Base-by-base conservation (phyloP, 495 filamentous ascomycete genomes). In the Antarctomyces pellizariae region DNA sequence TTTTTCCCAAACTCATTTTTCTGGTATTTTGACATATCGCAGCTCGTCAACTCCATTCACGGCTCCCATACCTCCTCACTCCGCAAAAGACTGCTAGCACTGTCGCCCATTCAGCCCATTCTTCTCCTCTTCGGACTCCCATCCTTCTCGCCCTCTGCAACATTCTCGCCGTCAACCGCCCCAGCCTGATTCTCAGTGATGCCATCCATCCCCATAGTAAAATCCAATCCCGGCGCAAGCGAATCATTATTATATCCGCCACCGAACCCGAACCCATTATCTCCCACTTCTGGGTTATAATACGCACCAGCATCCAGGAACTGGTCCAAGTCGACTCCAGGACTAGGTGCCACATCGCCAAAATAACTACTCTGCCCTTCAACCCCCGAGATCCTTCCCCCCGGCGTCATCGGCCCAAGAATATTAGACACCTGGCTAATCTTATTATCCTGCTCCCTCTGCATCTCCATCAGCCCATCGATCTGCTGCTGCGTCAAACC, bases 361-460 rank as follows among this genome's bases (percentile, higher is more conserved):
- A 57, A 61, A 34, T 56, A 60, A n/a, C 10, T 26, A 31, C 29
- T 30, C 8, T 36, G 34, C 29, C 42, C 47, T 8, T 39, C 29
- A 2, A 89, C 44, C 6, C 77, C 79, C 1, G 79, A 78, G 26
- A 92, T 86, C 10, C 57, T 56, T 7, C 79, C 79, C 3, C 62
- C 75, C 0, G 79, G 80, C 39, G 69, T 77, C 16, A 89, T 53
- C 1, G 82, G 79, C 16, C 73, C 67, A 13, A 92, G 54, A 0
- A 75, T 43, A 18, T 62, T 62, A 27, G 64, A 62, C 13, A 93
- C 52, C 29, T 73, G 62, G 30, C 75, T 61, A 4, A 93, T 64
- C 12, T 71, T 68, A 18, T 55, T 52, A 26, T 67, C 60, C 36
- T 89, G 77, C 21, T 82, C 64, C 13, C 58, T 56, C 41, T 82